These are phyloP conservation scores for Paraphoma sp. DNA, from an alignment of 2,329 filamentous ascomycete species.

Conservation along the genomic window DNA sequence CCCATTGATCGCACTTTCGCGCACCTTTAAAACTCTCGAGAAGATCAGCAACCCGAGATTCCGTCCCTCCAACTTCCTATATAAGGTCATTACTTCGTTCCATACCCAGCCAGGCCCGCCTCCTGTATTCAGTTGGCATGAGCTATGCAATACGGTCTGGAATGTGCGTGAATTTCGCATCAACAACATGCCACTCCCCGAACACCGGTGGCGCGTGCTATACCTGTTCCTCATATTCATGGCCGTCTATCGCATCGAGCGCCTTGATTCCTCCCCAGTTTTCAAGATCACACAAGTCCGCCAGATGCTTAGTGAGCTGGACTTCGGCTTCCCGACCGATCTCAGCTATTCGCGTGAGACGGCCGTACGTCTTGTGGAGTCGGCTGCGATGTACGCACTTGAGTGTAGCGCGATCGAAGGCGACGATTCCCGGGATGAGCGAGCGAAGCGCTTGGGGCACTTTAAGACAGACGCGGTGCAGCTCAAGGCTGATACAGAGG, in stretches of 20 bases:
- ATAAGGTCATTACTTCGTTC: no score
- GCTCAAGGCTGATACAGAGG: neutral
- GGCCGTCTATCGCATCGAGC: neutral
- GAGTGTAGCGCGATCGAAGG: neutral
- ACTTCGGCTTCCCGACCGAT: no score
- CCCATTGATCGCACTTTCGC: no score
- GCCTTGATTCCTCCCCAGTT: neutral
- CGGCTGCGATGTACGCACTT: no score
- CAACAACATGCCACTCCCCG: no score
- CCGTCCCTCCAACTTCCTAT: no score
- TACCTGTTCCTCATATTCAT: neutral
- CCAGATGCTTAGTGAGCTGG: neutral
- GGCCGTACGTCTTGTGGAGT: no score
- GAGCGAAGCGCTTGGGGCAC: neutral
- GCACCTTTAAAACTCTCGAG: no score
- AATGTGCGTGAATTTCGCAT: neutral
- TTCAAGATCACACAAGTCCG: neutral
- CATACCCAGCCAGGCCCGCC: no score
- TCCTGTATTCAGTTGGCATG: neutral
- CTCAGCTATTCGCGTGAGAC: no score
- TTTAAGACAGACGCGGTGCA: neutral
- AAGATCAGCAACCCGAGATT: no score
- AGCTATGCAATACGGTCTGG: neutral
- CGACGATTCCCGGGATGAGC: neutral
- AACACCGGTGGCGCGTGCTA: neutral